Percentiles rank a stretch among this genome's conserved stretches.
Conservation (phyloP, 768 basidiomycete species). For the Lactifluus hygrophoroides region DNA sequence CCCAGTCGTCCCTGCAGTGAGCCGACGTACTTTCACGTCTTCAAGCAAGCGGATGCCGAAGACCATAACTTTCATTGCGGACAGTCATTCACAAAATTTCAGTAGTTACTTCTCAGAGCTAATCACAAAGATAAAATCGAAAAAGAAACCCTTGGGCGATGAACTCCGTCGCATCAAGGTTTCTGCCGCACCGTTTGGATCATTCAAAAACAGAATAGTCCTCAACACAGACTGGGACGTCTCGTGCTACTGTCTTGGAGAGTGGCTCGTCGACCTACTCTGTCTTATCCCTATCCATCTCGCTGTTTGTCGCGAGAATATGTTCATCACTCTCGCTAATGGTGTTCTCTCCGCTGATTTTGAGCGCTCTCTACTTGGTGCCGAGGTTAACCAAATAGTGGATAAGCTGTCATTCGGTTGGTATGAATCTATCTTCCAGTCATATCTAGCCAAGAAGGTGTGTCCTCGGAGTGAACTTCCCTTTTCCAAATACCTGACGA, state of each 20-base stretch:
- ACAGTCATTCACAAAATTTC: slow-evolving; percentile 28
- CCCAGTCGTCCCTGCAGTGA: too few relatives aligned
- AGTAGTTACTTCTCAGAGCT: slow-evolving; percentile 33
- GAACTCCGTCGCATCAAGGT: slow-evolving; percentile 34
- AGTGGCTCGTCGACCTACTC: too few relatives aligned
- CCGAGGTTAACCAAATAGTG: too few relatives aligned
- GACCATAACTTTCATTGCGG: slow-evolving; percentile 38
- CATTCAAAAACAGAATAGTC: slow-evolving; percentile 22
- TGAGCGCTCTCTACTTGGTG: slow-evolving; percentile 42
- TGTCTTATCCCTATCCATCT: too few relatives aligned
- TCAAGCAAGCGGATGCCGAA: slow-evolving; percentile 26
- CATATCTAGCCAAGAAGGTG: slow-evolving; percentile 52
- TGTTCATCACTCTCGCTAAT: too few relatives aligned
- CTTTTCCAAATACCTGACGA: too few relatives aligned
- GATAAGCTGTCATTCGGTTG: too few relatives aligned
- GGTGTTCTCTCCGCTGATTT: slow-evolving; percentile 41
- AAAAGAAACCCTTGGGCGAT: slow-evolving; percentile 44
- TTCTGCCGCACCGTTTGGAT: slow-evolving; percentile 25
- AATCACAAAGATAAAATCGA: slow-evolving; percentile 35
- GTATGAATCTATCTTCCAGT: slow-evolving; percentile 54
- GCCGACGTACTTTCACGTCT: too few relatives aligned
- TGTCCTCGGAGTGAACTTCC: background rate
- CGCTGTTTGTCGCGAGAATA: too few relatives aligned
- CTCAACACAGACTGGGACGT: slow-evolving; percentile 11
- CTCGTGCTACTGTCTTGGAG: too few relatives aligned